These are phyloP conservation scores for Hypomyces rosellus DNA, from an alignment of 2,329 filamentous ascomycete genomes.

Conservation along the genomic window DNA sequence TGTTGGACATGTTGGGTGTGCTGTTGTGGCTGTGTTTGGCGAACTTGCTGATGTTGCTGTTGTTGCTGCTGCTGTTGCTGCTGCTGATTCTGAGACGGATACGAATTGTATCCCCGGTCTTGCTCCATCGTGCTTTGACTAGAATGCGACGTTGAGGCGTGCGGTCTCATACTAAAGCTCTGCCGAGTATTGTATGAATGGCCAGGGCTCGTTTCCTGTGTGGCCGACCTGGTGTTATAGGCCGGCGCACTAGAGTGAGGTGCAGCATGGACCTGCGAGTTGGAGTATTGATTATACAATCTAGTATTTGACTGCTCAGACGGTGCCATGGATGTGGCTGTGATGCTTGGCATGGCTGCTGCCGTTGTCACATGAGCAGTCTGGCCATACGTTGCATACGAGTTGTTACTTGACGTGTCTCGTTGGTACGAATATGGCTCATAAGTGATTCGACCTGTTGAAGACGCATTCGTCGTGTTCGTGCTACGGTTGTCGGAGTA, in stretches of 20 bases:
- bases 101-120: constrained; percentile 4
- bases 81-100: constrained; percentile 5
- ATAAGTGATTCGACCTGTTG: constrained; percentile 19
- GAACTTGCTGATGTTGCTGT: constrained; percentile 9
- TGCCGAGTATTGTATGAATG: background rate
- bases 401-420: constrained; percentile 9
- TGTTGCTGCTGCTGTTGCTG: constrained; percentile 9
- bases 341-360: background rate
- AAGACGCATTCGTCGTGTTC: background rate
- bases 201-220: background rate
- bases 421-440: constrained; percentile 29
- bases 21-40: constrained; percentile 15
- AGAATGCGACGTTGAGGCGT: background rate
- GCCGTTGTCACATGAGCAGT: constrained; percentile 18
- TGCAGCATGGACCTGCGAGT: background rate
- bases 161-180: constrained; percentile 4
- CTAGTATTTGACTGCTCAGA: constrained; percentile 7
- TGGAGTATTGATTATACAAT: constrained; percentile 4
- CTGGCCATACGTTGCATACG: constrained; percentile 22
- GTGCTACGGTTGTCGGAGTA: constrained; percentile 10
- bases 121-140: constrained; percentile 2
- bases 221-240: background rate
- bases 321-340: background rate
- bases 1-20: background rate
- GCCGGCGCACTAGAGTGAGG: background rate